These are phyloP conservation scores for Macadamia integrifolia DNA, from an alignment of 164 flowering plant species.

Conservation along the genomic window DNA sequence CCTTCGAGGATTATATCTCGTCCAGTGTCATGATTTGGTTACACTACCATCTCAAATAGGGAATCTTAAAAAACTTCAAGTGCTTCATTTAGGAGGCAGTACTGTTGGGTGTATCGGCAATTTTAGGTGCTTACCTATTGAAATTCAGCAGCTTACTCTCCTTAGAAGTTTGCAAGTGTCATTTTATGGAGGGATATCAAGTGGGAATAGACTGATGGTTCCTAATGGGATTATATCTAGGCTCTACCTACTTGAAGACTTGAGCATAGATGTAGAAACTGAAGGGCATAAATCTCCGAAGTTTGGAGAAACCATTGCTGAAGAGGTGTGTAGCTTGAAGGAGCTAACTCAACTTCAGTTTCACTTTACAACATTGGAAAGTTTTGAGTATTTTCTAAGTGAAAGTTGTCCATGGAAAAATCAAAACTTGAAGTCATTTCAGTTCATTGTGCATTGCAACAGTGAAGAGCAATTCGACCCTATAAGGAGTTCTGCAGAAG, in stretches of 20 bases:
- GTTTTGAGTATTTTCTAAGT: too few species aligned
- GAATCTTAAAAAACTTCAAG: not conserved
- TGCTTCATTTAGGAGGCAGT: too few species aligned
- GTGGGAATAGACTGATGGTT: too few species aligned
- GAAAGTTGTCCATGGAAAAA: not conserved
- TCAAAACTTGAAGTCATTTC: not conserved
- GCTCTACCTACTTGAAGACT: not conserved
- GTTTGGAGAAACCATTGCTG: not conserved
- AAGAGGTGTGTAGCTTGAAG: not conserved
- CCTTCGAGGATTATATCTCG: not conserved
- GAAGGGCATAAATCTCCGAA: not conserved
- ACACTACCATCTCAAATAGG: not conserved
- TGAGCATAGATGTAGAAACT: not conserved
- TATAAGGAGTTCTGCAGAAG: not conserved
- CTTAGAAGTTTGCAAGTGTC: not conserved
- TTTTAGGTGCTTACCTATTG: not conserved
- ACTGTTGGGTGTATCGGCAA: too few species aligned
- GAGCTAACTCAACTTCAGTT: not conserved
- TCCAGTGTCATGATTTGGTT: not conserved
- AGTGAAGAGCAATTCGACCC: too few species aligned
- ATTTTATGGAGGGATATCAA: not conserved
- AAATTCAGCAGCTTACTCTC: not conserved
- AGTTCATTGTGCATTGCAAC: not conserved
- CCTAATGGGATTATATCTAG: not conserved
- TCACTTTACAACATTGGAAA: not conserved